These are phyloP conservation scores for Pisolithus orientalis DNA, from an alignment of 768 basidiomycete genomes.

Conservation along the genomic window DNA sequence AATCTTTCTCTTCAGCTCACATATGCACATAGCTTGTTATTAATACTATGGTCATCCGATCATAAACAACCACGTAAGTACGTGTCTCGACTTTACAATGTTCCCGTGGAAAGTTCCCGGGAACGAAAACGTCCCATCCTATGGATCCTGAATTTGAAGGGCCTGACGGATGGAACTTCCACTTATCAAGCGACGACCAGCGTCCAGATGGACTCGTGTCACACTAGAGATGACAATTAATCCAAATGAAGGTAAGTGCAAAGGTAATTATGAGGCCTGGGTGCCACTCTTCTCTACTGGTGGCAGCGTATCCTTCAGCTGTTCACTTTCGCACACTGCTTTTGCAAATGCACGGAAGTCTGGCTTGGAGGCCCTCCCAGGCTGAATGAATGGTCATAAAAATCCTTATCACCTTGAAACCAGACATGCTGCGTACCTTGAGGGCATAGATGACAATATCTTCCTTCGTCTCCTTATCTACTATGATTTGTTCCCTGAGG, in stretches of 20 bases:
- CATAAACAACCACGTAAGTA: not conserved
- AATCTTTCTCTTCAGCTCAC: not conserved
- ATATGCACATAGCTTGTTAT: not conserved
- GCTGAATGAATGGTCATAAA: conserved; percentile 10
- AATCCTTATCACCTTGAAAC: conserved; percentile 1
- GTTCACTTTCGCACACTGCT: conserved; percentile 34
- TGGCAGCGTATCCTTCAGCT: conserved; percentile 13
- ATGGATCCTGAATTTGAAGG: too few species aligned
- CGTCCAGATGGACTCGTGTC: not conserved
- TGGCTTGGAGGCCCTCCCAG: conserved; percentile 39
- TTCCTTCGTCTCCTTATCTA: conserved; percentile 19
- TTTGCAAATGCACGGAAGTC: conserved; percentile 52
- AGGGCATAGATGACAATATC: conserved; percentile 59
- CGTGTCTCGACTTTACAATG: not conserved
- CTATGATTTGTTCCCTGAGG: conserved; percentile 40
- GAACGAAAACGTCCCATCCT: too few species aligned
- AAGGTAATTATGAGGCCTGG: conserved; percentile 1
- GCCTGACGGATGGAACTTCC: too few species aligned
- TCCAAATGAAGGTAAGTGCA: not conserved
- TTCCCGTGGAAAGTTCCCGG: not conserved
- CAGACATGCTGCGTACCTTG: conserved; percentile 38
- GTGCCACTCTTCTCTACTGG: not conserved
- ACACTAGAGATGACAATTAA: not conserved
- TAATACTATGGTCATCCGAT: not conserved
- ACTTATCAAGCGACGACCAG: not conserved